Evolutionary conservation across 306 rosid genomes (phyloP).

Genomic region (Comarum palustre): DNA sequence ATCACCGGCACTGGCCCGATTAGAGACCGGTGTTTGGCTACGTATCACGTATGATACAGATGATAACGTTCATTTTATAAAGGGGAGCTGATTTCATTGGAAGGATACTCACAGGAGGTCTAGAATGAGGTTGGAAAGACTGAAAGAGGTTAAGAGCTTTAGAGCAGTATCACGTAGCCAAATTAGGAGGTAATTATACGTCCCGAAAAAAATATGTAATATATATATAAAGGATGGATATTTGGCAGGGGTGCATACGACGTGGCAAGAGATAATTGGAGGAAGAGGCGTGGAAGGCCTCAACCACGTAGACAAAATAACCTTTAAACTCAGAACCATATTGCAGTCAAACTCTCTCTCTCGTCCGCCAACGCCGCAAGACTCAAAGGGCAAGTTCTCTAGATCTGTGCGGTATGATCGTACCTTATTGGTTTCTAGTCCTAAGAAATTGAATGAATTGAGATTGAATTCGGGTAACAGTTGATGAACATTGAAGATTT

Average conservation of each 20-base stretch:
- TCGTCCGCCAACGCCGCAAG: background rate
- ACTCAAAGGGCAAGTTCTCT: slow-evolving; percentile 24
- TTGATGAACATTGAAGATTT: background rate
- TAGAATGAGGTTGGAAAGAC: no score
- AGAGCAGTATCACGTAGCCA: no score
- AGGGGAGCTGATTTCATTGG: no score
- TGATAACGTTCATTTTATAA: no score
- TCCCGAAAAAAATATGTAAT: no score
- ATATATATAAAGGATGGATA: no score
- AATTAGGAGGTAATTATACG: no score
- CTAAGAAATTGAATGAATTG: background rate
- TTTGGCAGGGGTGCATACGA: background rate
- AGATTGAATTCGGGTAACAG: background rate
- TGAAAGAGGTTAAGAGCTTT: no score
- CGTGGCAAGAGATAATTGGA: slow-evolving; percentile 26
- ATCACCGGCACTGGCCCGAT: no score
- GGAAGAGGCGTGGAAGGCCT: slow-evolving; percentile 15
- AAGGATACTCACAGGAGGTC: no score
- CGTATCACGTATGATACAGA: no score
- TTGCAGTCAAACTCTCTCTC: background rate
- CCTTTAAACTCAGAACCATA: background rate
- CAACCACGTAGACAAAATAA: background rate
- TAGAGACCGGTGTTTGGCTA: no score
- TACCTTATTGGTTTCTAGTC: background rate
- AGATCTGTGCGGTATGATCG: slow-evolving; percentile 1